These are phyloP conservation scores for Neospermospora avenae DNA, from an alignment of 2,329 filamentous ascomycete species.

Conservation along the genomic window DNA sequence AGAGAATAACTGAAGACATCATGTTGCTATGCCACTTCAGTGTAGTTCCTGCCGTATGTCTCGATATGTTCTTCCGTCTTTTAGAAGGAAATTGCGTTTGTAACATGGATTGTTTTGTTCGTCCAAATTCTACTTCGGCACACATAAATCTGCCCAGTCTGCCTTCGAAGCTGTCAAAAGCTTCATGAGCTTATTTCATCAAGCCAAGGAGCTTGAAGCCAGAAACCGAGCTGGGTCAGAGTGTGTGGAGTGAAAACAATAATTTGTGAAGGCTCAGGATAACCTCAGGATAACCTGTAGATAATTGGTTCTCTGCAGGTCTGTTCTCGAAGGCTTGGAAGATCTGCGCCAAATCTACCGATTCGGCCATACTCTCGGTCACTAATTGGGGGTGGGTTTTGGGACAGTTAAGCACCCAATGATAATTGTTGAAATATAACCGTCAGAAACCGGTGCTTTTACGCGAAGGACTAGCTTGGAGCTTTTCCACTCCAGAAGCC, in stretches of 20 bases:
- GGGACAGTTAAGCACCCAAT: background rate
- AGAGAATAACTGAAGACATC: no score
- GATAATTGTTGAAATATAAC: background rate
- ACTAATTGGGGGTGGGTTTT: no score
- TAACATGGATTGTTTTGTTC: no score
- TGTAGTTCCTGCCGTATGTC: no score
- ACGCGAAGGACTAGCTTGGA: background rate
- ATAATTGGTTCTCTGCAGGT: background rate
- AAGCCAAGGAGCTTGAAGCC: background rate
- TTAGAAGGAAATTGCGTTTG: no score
- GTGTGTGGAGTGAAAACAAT: background rate
- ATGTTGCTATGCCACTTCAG: no score
- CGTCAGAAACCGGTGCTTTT: background rate
- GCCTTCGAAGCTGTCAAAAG: background rate
- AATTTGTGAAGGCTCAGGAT: background rate
- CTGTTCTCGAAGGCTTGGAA: background rate
- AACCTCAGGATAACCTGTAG: background rate
- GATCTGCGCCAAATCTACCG: background rate
- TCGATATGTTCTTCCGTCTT: no score
- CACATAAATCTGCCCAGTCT: no score
- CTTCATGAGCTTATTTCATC: background rate
- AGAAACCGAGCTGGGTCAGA: background rate
- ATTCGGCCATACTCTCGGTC: slow-evolving; percentile 10
- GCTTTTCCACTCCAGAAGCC: background rate
- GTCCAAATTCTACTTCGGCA: no score